Percentiles rank a stretch among this genome's conserved stretches.
Evolutionary conservation across 805 yeast species (phyloP).

Genomic region (Kuraishia piskuri): DNA sequence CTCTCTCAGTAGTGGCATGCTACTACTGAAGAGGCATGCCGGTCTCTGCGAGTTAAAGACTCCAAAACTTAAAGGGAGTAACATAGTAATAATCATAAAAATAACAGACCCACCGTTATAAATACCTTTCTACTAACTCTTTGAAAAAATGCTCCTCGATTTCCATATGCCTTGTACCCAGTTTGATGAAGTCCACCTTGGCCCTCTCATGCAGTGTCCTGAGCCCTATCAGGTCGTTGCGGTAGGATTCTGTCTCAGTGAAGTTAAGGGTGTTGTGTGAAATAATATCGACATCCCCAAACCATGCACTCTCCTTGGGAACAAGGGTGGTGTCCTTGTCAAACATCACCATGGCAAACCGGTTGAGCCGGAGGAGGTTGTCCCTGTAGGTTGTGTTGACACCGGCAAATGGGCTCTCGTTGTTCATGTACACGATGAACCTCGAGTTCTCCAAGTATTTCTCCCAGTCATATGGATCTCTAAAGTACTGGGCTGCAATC

Average conservation of each 20-base stretch:
- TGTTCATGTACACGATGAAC: conserved; percentile 59
- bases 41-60: too few relatives aligned
- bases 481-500: conserved; percentile 69
- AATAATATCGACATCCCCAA: conserved; percentile 40
- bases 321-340: conserved; percentile 56
- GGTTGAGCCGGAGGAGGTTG: conserved; percentile 35
- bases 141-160: conserved; percentile 33
- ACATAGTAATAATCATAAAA: too few relatives aligned
- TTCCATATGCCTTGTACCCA: conserved; percentile 59
- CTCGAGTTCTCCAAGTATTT: conserved; percentile 46
- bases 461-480: conserved; percentile 49
- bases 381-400: conserved; percentile 30
- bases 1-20: too few relatives aligned
- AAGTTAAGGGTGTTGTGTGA: conserved; percentile 36
- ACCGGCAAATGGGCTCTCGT: conserved; percentile 33
- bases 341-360: conserved; percentile 53
- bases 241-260: conserved; percentile 38
- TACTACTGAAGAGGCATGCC: too few relatives aligned
- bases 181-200: conserved; percentile 36
- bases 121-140: neutral
- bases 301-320: conserved; percentile 68
- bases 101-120: neutral
- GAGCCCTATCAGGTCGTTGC: conserved; percentile 55
- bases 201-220: conserved; percentile 31
- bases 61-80: too few relatives aligned